Evolutionary conservation across 83 land plant species (phyloP), one percentile per base, ranked within the genome.

Genomic region (Picea abies): DNA sequence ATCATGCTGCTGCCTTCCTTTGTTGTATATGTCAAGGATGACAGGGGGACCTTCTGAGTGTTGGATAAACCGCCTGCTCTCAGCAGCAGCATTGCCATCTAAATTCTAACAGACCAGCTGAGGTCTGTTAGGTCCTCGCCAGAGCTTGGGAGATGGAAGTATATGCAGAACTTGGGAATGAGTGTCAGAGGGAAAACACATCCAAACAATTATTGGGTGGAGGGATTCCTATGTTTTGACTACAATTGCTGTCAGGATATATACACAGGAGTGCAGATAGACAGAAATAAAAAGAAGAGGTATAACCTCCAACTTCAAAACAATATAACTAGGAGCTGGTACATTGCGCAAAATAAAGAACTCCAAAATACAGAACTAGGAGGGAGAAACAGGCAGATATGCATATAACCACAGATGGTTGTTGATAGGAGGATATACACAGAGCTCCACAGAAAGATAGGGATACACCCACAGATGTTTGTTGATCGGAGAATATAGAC

Each of bases 41-140:
- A 73, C 77, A 73, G 77, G 0, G 77, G 77, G 0, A 73, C 56
- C 58, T 47, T 73, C 77, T 73, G 77, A 22, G 58, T 47, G 77
- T 52, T 52, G 22, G 77, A 47, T 49, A 73, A 58, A 73, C 47
- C 77, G 26, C 77, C 77, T 73, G 77, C 44, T 73, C 77, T 41
- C 77, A 73, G 47, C 52, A 73, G 77, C 77, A 73, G 77, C 77
- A 73, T 73, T 73, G 77, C 60, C 77, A 73, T 73, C 77, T 73
- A 73, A n/a, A 49, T n/a, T 73, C 56, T 11, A 73, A 73, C 77
- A 73, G 25, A 22, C 25, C 44, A n/a, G 41, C 47, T n/a, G 41
- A 44, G 10, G 20, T 5, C 76, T 41, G 19, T 52, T 0, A 47
- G 77, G 77, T 73, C 26, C 58, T 73, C 22, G 6, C 47, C 75